Base-by-base conservation (phyloP, 805 yeast genomes). In the Ogataea zsoltii region DNA sequence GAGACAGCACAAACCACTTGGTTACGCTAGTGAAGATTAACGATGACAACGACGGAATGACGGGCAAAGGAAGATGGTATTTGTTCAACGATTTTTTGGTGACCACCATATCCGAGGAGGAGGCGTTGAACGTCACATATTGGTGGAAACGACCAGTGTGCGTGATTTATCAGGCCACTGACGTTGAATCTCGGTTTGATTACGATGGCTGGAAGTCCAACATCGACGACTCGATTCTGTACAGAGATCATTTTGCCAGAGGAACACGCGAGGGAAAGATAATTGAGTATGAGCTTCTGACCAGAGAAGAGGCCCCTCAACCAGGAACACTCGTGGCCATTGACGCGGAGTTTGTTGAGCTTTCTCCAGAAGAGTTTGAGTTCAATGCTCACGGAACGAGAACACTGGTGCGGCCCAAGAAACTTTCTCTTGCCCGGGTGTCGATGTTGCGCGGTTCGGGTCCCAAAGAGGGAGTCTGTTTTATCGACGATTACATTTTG, bases 311-410 rank as follows among this genome's bases (percentile, higher is more conserved):
- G 55, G 87, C 88, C 0, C 97, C 97, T 0, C 59, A 60, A 16
- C 75, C 82, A 0, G 96, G 96, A 0, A 72, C 88, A 1, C 63
- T 90, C 32, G 83, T 92, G 15, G 99, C 98, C 0, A 85, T 94
- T 46, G 99, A 94, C 71, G 97, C 99, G 0, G 99, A 94, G 65
- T 94, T 95, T 72, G 98, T 94, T 2, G 77, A 83, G 25, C 63
- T 91, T 26, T 79, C 82, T 39, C 86, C 86, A 3, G 97, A 90
- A 54, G 80, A 84, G 50, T 77, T 80, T 35, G 97, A 91, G 58
- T 77, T 92, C 38, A 79, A 80, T 42, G 80, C 83, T 43, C 80
- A 80, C 50, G 97, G 98, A 0, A 58, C 74, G 4, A 82, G 83
- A 51, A 75, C 79, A 5, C 65, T 92, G 29, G 75, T 90, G 4